These are phyloP conservation scores for Penicillium nucicola DNA, from an alignment of 495 filamentous ascomycete genomes.

Conservation along the genomic window DNA sequence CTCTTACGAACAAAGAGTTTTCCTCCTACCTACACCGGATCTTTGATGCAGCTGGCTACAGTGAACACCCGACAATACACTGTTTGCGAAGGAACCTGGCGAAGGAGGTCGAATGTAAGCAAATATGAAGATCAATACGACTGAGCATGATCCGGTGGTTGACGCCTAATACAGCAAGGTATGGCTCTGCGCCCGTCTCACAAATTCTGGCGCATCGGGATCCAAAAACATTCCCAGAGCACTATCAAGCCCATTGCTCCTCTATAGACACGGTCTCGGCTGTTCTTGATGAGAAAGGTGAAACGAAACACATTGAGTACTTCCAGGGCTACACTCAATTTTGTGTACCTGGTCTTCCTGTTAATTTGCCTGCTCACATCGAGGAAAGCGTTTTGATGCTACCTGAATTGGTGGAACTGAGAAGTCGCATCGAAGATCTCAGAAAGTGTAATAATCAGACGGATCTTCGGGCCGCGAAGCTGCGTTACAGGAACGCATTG, in stretches of 20 bases:
- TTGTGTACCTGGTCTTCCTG: conserved; percentile 10
- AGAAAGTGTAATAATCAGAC: background rate
- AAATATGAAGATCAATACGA: background rate
- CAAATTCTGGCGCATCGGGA: conserved; percentile 17
- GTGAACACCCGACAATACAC: background rate
- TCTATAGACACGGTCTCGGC: conserved; percentile 18
- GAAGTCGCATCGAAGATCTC: conserved; percentile 2
- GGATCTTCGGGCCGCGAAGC: conserved; percentile 3
- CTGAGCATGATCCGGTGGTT: too few relatives aligned
- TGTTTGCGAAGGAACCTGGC: background rate
- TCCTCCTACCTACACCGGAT: background rate
- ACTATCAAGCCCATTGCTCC: conserved; percentile 19
- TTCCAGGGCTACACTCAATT: conserved; percentile 18
- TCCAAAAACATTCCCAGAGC: conserved; percentile 12
- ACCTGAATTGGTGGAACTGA: conserved; percentile 9
- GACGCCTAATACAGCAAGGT: conserved; percentile 8
- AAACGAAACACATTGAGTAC: conserved; percentile 21
- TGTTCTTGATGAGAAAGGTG: conserved; percentile 12
- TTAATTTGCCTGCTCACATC: conserved; percentile 13
- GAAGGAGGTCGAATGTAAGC: background rate
- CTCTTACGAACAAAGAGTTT: background rate
- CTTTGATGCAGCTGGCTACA: background rate
- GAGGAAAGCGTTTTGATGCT: conserved; percentile 14
- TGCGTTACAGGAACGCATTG: conserved; percentile 11
- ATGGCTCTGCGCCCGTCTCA: conserved; percentile 20